Base-by-base conservation (phyloP, 805 yeast species). In the Saccharomycopsis lassenensis region DNA sequence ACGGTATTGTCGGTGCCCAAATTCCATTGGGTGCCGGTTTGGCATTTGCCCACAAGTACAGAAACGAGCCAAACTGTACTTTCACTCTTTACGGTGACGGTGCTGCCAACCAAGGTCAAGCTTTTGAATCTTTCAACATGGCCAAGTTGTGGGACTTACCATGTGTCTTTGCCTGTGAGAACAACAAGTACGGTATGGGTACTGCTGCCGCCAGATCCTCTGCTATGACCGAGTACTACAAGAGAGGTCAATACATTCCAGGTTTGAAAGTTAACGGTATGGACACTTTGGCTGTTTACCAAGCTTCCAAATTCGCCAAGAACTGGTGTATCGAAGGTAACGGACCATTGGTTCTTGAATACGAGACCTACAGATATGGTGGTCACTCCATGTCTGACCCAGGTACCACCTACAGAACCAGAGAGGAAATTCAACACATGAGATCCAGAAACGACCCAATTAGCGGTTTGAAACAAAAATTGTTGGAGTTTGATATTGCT, bases 321-420 rank as follows among this genome's bases (percentile, higher is more conserved):
- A 95, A 89, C 63, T 91, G 94, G 95, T 70, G 83, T 61, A 70
- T 81, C 45, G 66, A 77, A 44, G 95, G 95, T 56, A 87, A 89
- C 56, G 98, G 97, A 48, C 98, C 98, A 47, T 65, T 91, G 50
- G 95, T 91, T 37, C 58, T 91, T 51, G 98, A 91, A 71, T 91
- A 81, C 66, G 96, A 87, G 70, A 91, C 98, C 52, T 91, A 91
- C 70, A 82, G 98, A 74, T 91, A 91, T 62, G 97, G 97, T 71
- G 98, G 98, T 63, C 98, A 91, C 77, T 91, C 98, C 51, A 91
- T 91, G 97, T 89, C 97, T 51, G 98, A 91, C 67, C 98, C 98
- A 56, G 98, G 98, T 74, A 91, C 98, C 62, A 91, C 98, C 49
- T 91, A 91, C 79, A 82, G 98, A 77, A 91, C 98, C 58, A 87